These are phyloP conservation scores for Henckelia pumila DNA, from an alignment of 257 asterid species.

Conservation along the genomic window DNA sequence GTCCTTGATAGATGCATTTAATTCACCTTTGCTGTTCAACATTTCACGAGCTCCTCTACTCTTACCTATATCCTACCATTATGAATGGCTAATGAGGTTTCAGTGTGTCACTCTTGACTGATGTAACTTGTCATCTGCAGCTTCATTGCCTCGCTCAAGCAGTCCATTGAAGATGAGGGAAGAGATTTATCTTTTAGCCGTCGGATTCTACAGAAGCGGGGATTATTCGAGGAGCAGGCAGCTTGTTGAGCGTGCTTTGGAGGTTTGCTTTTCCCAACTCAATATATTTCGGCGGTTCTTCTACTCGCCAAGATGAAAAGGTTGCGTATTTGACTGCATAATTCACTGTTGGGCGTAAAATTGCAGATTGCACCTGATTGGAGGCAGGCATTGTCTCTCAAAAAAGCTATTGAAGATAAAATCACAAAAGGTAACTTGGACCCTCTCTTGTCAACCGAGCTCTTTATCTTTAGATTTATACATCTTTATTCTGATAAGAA, in stretches of 20 bases:
- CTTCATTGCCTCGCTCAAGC: conserved; percentile 51
- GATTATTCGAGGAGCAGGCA: conserved; percentile 80
- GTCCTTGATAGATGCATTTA: neutral
- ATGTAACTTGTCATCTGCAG: conserved; percentile 46
- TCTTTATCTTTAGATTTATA: neutral
- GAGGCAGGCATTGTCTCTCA: conserved; percentile 83
- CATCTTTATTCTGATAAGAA: neutral
- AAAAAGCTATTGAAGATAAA: conserved; percentile 83
- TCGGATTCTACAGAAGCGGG: conserved; percentile 83
- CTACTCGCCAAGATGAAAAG: neutral
- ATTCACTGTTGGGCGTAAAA: conserved; percentile 9
- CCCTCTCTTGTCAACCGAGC: neutral
- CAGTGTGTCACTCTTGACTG: conserved; percentile 19
- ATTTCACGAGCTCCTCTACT: neutral
- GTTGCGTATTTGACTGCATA: neutral
- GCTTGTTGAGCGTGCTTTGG: conserved; percentile 70
- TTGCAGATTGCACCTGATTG: conserved; percentile 77
- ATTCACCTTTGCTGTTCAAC: conserved; percentile 9
- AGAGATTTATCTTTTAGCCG: conserved; percentile 72
- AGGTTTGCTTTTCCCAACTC: conserved; percentile 44
- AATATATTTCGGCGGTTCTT: too few relatives aligned
- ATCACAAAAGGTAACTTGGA: conserved; percentile 59
- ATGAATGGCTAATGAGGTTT: conserved; percentile 14
- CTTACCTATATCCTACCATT: neutral
- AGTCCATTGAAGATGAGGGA: conserved; percentile 62